Evolutionary conservation across 768 basidiomycete genomes (phyloP), one percentile per base, ranked within the genome.

Genomic region (Tulasnella calospora): DNA sequence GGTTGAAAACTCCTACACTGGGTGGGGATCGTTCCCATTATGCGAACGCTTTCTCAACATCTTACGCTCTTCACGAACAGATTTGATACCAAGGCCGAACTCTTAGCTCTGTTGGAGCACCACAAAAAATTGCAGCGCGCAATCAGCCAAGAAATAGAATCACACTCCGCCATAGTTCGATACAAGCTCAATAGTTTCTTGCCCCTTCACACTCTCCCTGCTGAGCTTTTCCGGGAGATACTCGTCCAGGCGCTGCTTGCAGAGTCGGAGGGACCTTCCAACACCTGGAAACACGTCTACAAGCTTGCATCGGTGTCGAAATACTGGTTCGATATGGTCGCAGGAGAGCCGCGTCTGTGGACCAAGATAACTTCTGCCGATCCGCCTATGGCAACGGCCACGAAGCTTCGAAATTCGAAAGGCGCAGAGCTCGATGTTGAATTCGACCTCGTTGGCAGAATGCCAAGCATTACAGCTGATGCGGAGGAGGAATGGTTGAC

Each of bases 201-300:
- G 7, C 57, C 27, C n/a, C 57, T 61, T 61, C 57, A 61, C 23
- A 61, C 23, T 21, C 57, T 61, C n/a, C 57, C 57, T n/a, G 57
- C 57, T 21, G 57, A 61, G 23, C 57, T 61, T 21, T 61, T 61
- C 57, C 57, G 57, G 10, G 57, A 61, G 27, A 61, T 61, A 3
- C 57, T 61, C 57, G 57, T 61, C 23, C 57, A 61, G 5, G 27
- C 57, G 1, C 57, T 61, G 9, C n/a, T 27, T 30, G 57, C 12
- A n/a, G 57, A 61, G 9, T 61, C 57, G 57, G 23, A 61, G 8
- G 57, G 57, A 61, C 6, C 57, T 61, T n/a, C 23, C 9, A n/a
- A 61, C 57, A 61, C 57, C n/a, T 61, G 57, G 57, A 61, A 61
- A 30, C 57, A 61, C 57, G 57, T 61, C 57, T 21, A 61, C 57